Percentiles rank a stretch among this genome's conserved stretches.
phyloP scores from a whole-genome alignment of 2,329 filamentous ascomycete species.

The Neoscytalidium dimidiatum region DNA sequence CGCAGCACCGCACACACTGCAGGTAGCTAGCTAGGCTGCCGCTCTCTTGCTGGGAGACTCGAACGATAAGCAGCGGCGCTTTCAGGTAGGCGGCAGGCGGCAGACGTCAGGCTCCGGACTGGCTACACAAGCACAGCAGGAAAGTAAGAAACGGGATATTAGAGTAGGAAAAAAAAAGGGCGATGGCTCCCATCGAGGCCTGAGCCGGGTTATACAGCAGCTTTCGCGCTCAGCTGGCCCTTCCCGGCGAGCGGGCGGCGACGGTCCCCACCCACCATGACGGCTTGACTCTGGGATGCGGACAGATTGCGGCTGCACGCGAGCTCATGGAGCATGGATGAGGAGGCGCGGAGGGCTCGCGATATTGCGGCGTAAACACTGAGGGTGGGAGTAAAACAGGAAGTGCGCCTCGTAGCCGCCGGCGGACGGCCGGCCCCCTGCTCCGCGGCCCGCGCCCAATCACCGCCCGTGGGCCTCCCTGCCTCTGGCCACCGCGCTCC shows the following conservation, averaged over 20 bases:
- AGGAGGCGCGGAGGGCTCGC: background rate
- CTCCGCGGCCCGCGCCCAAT: background rate
- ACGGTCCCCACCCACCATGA: too few relatives aligned
- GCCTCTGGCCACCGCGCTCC: constrained; percentile 4
- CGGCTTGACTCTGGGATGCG: background rate
- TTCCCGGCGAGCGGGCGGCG: background rate
- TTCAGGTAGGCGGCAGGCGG: background rate
- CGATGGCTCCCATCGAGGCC: background rate
- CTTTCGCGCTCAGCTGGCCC: background rate
- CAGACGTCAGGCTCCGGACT: background rate
- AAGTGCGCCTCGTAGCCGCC: constrained; percentile 8
- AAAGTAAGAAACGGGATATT: background rate
- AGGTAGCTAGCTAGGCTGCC: background rate
- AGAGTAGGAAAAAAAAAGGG: background rate
- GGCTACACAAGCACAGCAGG: constrained; percentile 12
- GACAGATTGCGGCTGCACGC: too few relatives aligned
- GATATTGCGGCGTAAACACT: background rate
- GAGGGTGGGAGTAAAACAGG: background rate
- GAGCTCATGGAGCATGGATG: background rate
- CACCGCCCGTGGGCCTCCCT: background rate
- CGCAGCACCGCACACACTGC: background rate
- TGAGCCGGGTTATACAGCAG: background rate
- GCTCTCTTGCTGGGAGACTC: too few relatives aligned
- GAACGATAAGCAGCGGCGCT: background rate
- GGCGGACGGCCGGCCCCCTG: background rate